These are phyloP conservation scores for Laburnicola sp. DNA, from an alignment of 2,329 filamentous ascomycete genomes.

Conservation along the genomic window DNA sequence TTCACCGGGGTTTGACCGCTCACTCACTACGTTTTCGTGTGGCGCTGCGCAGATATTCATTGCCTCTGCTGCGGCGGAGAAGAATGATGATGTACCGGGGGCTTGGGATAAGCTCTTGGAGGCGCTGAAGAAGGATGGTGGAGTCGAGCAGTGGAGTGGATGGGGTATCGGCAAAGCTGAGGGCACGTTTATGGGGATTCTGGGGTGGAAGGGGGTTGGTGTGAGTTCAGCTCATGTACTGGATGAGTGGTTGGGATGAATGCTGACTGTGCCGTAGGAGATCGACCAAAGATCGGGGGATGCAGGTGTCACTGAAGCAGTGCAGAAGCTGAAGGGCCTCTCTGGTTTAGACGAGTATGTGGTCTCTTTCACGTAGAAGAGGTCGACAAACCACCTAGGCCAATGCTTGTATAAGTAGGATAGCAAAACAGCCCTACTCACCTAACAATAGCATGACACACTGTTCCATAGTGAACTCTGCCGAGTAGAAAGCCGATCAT, in stretches of 20 bases:
- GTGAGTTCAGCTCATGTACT: not conserved
- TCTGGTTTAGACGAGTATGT: not conserved
- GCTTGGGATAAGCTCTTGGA: not conserved
- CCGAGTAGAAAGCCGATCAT: no score
- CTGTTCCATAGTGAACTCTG: no score
- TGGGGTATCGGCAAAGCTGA: constrained; percentile 1
- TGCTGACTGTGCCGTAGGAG: not conserved
- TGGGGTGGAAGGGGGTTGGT: not conserved
- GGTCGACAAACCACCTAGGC: not conserved
- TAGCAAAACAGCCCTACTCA: no score
- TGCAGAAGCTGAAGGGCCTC: not conserved
- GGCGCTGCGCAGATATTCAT: not conserved
- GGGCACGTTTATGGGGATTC: not conserved
- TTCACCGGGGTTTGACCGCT: not conserved
- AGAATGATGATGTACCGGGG: not conserved
- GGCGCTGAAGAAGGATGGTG: not conserved
- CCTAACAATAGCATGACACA: no score
- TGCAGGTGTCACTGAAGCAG: not conserved
- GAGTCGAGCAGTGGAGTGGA: not conserved
- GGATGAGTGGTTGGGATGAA: not conserved
- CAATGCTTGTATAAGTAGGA: not conserved
- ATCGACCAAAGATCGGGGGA: not conserved
- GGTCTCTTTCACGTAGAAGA: not conserved
- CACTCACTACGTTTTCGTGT: not conserved
- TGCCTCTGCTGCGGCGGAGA: not conserved